Evolutionary conservation across 176 grass and related monocot species (phyloP).

Genomic region (Triticum turgidum): DNA sequence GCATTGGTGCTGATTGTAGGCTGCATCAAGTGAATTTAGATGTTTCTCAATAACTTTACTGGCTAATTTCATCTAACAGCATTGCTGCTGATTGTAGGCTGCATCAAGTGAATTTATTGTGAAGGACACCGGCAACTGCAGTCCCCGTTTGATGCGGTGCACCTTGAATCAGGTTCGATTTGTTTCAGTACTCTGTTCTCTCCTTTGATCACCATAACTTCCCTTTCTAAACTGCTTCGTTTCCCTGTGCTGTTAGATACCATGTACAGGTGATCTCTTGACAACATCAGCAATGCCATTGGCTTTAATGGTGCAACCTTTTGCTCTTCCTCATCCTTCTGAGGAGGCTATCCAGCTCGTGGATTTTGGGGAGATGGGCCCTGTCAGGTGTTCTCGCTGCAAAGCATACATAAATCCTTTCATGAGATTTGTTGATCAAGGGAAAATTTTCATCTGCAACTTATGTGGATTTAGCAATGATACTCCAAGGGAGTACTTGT

Average conservation of each 20-base stretch:
- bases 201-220: neutral
- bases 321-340: slow-evolving; percentile 72
- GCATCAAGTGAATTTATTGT: slow-evolving; percentile 75
- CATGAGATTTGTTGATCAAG: slow-evolving; percentile 89
- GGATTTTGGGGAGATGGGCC: slow-evolving; percentile 86
- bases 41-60: neutral
- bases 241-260: slow-evolving; percentile 61
- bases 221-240: slow-evolving; percentile 29
- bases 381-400: slow-evolving; percentile 79
- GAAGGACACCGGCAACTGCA: slow-evolving; percentile 85
- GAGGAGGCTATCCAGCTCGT: slow-evolving; percentile 86
- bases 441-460: slow-evolving; percentile 70
- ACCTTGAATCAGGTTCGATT: slow-evolving; percentile 79
- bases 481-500: slow-evolving; percentile 91
- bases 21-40: slow-evolving; percentile 38
- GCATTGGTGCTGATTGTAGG: slow-evolving; percentile 36
- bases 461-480: slow-evolving; percentile 93
- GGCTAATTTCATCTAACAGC: slow-evolving; percentile 4
- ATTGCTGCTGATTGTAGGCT: slow-evolving; percentile 45
- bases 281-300: slow-evolving; percentile 81
- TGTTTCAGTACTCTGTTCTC: neutral
- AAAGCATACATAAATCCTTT: slow-evolving; percentile 94
- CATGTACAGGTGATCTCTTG: slow-evolving; percentile 81
- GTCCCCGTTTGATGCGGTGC: slow-evolving; percentile 79
- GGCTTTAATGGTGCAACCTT: slow-evolving; percentile 83